A percentile compares a stretch with the other conserved stretches of the same genome.
phyloP scores from a whole-genome alignment of 2,329 filamentous ascomycete genomes.

The Pestalotiopsis sp. region DNA sequence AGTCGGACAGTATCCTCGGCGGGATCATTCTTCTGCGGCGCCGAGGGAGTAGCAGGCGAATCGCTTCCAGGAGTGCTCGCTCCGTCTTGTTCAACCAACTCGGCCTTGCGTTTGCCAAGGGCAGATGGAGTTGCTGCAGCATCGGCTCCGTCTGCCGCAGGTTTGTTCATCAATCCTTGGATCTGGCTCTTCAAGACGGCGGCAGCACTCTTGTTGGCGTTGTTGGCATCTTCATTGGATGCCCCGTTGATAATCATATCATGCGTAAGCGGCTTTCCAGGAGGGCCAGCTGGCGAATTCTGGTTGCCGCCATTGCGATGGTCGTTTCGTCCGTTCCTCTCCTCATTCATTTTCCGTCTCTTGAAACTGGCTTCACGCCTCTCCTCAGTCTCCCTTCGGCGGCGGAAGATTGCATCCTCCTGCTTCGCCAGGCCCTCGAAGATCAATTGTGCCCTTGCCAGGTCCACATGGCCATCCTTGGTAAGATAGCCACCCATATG shows the following conservation, averaged over 20 bases:
- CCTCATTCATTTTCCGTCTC: conserved; percentile 71
- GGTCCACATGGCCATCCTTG: conserved; percentile 88
- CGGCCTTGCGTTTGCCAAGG: conserved; percentile 76
- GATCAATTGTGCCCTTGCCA: conserved; percentile 84
- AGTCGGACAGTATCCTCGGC: conserved; percentile 80
- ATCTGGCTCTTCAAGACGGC: conserved; percentile 83
- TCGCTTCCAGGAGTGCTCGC: conserved; percentile 60
- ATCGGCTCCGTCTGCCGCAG: conserved; percentile 19
- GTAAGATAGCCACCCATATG: conserved; percentile 95
- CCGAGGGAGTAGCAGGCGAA: conserved; percentile 51
- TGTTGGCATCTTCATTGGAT: conserved; percentile 65
- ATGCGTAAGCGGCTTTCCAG: conserved; percentile 68
- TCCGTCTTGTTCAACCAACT: conserved; percentile 62
- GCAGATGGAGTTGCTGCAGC: conserved; percentile 46
- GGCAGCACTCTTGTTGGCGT: conserved; percentile 92
- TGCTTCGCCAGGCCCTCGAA: conserved; percentile 85
- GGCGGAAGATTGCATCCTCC: conserved; percentile 89
- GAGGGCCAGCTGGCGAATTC: conserved; percentile 49
- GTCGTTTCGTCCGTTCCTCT: conserved; percentile 34
- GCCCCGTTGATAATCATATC: conserved; percentile 83
- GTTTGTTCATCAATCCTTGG: conserved; percentile 44
- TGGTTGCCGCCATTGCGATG: conserved; percentile 28
- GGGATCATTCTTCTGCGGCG: conserved; percentile 56
- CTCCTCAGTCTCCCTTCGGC: conserved; percentile 83
- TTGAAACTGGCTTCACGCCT: conserved; percentile 78